Percentiles rank a stretch among this genome's conserved stretches.
These are phyloP conservation scores for Coccomyxa sp. DNA, from an alignment of 139 green algal genomes.

Conservation along the genomic window DNA sequence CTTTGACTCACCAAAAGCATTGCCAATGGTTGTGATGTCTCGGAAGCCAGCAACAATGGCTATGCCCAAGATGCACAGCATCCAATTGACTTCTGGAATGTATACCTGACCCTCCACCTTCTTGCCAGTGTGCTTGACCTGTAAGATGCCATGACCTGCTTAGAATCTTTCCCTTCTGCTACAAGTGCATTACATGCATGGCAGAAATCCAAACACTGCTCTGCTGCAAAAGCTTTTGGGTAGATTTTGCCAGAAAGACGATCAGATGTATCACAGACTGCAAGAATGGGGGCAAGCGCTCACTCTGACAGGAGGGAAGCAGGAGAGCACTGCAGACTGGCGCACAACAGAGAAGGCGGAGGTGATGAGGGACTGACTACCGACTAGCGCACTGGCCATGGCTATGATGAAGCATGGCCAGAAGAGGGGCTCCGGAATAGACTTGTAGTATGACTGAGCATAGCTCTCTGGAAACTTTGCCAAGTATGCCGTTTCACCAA, in stretches of 20 bases:
- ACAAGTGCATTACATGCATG: too few species aligned
- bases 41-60: slow-evolving; percentile 9
- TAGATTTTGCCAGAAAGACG: too few species aligned
- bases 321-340: slow-evolving; percentile 27
- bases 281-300: background rate
- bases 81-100: slow-evolving; percentile 25
- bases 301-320: slow-evolving; percentile 29
- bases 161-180: too few species aligned
- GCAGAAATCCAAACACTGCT: too few species aligned
- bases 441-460: background rate
- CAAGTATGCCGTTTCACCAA: slow-evolving; percentile 41
- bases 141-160: slow-evolving; percentile 3
- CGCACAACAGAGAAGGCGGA: slow-evolving; percentile 43
- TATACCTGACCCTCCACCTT: slow-evolving; percentile 42
- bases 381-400: slow-evolving; percentile 35
- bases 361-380: slow-evolving; percentile 15
- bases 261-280: too few species aligned
- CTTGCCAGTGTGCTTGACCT: slow-evolving; percentile 31
- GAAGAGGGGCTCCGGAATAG: slow-evolving; percentile 9
- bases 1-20: background rate
- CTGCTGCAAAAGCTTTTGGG: too few species aligned
- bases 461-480: background rate
- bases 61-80: slow-evolving; percentile 3
- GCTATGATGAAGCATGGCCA: slow-evolving; percentile 53
- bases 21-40: background rate